phyloP scores from a whole-genome alignment of 768 basidiomycete genomes.

The Pisolithus tinctorius region DNA sequence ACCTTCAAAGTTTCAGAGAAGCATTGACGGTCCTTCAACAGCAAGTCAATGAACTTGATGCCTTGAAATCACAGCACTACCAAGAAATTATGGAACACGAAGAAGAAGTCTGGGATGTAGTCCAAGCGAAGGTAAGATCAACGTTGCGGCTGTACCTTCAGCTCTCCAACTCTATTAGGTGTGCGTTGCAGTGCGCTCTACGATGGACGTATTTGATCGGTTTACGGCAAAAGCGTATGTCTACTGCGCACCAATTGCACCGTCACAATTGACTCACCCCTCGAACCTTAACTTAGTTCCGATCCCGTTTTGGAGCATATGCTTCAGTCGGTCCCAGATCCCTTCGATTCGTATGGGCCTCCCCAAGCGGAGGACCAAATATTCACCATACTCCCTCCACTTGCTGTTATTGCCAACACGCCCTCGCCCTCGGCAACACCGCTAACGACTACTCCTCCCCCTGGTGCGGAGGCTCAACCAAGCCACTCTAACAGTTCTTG shows the following conservation, averaged over 20 bases:
- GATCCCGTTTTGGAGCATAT: constrained; percentile 90
- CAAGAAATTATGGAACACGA: constrained; percentile 87
- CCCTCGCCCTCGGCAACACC: constrained; percentile 58
- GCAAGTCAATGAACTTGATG: constrained; percentile 89
- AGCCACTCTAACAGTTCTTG: constrained; percentile 38
- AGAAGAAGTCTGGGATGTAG: constrained; percentile 92
- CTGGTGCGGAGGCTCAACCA: constrained; percentile 34
- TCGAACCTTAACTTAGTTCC: constrained; percentile 39
- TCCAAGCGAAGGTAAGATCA: constrained; percentile 66
- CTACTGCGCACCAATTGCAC: constrained; percentile 1
- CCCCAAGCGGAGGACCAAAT: constrained; percentile 86
- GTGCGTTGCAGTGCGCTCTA: constrained; percentile 79
- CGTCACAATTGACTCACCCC: constrained; percentile 8
- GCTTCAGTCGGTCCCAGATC: constrained; percentile 84
- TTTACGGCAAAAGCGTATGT: constrained; percentile 81
- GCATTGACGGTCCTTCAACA: constrained; percentile 74
- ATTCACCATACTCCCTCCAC: constrained; percentile 85
- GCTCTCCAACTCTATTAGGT: constrained; percentile 35
- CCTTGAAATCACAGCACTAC: constrained; percentile 79
- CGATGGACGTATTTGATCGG: constrained; percentile 87
- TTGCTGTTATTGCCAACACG: constrained; percentile 64
- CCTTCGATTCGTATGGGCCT: constrained; percentile 88
- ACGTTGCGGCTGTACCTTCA: constrained; percentile 8
- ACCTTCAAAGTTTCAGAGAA: constrained; percentile 83
- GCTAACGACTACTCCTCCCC: constrained; percentile 38